Evolutionary conservation across 2,329 filamentous ascomycete species (phyloP).

Genomic region (Orbilia ellipsospora): DNA sequence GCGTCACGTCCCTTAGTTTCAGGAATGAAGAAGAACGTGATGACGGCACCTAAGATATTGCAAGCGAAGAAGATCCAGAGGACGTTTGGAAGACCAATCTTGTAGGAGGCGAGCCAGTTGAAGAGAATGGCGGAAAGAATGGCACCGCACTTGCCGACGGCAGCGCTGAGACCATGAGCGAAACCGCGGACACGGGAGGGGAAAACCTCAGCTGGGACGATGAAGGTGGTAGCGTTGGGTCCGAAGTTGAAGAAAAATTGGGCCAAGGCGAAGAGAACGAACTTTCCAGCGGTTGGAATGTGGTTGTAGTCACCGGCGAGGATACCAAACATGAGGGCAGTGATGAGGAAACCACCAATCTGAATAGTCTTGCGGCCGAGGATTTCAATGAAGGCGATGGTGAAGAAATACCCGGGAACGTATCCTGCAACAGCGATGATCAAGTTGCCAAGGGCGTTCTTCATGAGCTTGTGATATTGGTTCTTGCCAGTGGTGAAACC

Average conservation of each 20-base stretch:
- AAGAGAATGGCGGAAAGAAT: constrained; percentile 67
- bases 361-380: constrained; percentile 77
- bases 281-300: constrained; percentile 44
- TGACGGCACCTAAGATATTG: constrained; percentile 57
- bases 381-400: constrained; percentile 59
- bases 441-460: constrained; percentile 61
- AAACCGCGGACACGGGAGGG: constrained; percentile 62
- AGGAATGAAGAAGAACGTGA: constrained; percentile 58
- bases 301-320: constrained; percentile 46
- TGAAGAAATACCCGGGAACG: constrained; percentile 60
- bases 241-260: constrained; percentile 59
- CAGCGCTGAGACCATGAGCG: constrained; percentile 62
- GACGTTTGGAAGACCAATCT: constrained; percentile 56
- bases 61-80: constrained; percentile 60
- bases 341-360: constrained; percentile 62
- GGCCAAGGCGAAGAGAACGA: constrained; percentile 49
- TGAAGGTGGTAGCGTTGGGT: constrained; percentile 62
- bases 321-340: constrained; percentile 22
- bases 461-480: constrained; percentile 61
- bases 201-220: constrained; percentile 62
- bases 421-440: constrained; percentile 60
- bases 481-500: constrained; percentile 60
- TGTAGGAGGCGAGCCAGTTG: constrained; percentile 66
- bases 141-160: constrained; percentile 61
- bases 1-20: constrained; percentile 58